Evolutionary conservation across 2,329 filamentous ascomycete species (phyloP), one percentile per base, ranked within the genome.

Genomic region (Clathrospora elynae): DNA sequence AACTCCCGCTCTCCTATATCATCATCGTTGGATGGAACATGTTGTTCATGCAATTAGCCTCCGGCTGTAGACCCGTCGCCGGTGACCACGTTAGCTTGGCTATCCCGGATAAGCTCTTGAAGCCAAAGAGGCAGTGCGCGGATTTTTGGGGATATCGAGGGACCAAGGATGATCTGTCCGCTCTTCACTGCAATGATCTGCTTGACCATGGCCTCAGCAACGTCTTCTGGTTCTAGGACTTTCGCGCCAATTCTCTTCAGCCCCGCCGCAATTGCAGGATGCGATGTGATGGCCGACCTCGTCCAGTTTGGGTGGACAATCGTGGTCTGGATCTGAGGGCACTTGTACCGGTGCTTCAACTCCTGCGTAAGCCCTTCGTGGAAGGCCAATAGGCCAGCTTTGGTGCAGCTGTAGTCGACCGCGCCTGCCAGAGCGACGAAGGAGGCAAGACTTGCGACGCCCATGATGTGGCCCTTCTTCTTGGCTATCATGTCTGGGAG

Each of bases 231-330:
- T 12, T 72, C 65, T 17, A 75, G 53, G 5, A 76, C 53, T 11
- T 56, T 51, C 5, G 53, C 56, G 7, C 66, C 61, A 3, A 57
- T 53, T 9, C 53, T 56, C 38, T 65, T 51, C 14, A 76, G 54
- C 2, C 66, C 55, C 6, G 58, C 43, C 22, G 64, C 53, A 37
- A 71, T 57, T 0, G 53, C 47, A 9, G 49, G 40, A 19, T 59
- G 55, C 7, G 64, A 46, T 24, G 60, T 62, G 2, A 68, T 68
- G 46, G 75, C 63, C 1, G 73, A 74, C 18, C 59, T 64, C 8
- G 71, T 73, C 61, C 70, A 75, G 16, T 60, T 63, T 2, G 73
- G 73, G 51, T 74, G 73, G 1, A 75, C 67, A 16, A 72, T 64
- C 5, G 69, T 68, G 6, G 71, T 73, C 46, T 71, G 71, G 59